A percentile compares a stretch with the other conserved stretches of the same genome.
Evolutionary conservation across 306 rosid species (phyloP).

Genomic region (Rubus parviflorus): DNA sequence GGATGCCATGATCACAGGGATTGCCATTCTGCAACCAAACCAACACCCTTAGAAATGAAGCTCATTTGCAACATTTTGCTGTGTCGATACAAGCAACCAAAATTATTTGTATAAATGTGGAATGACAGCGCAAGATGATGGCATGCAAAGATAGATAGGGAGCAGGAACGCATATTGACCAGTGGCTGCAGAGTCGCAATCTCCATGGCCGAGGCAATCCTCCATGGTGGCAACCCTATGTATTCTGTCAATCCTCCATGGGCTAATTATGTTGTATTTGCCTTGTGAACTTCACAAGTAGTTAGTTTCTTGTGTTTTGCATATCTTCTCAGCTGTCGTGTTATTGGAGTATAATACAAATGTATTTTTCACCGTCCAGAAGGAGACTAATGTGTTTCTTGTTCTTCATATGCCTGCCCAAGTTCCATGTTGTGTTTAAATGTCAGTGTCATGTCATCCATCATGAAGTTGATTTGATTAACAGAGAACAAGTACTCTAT

Average conservation of each 20-base stretch:
- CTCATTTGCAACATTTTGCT: background rate
- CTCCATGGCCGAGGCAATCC: slow-evolving; percentile 10
- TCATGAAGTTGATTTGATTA: too few relatives aligned
- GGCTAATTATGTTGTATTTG: slow-evolving; percentile 1
- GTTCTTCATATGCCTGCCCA: too few relatives aligned
- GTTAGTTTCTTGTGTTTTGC: background rate
- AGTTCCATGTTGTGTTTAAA: too few relatives aligned
- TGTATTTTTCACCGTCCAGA: too few relatives aligned
- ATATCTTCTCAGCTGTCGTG: background rate
- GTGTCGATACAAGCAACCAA: background rate
- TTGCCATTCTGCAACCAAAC: background rate
- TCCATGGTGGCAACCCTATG: slow-evolving; percentile 27
- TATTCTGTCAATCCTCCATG: slow-evolving; percentile 13
- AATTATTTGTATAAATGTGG: background rate
- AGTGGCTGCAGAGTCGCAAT: slow-evolving; percentile 15
- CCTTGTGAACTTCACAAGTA: background rate
- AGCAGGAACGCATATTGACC: slow-evolving; percentile 8
- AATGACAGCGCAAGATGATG: background rate
- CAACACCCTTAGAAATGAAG: background rate
- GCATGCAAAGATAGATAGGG: background rate
- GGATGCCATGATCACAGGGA: slow-evolving; percentile 7
- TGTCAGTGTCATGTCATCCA: too few relatives aligned
- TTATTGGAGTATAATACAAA: too few relatives aligned
- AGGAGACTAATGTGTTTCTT: too few relatives aligned
- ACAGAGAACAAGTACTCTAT: too few relatives aligned